Evolutionary conservation across 192 early-diverging fungal genomes (phyloP), one percentile per base, ranked within the genome.

Genomic region (Coemansia sp.): DNA sequence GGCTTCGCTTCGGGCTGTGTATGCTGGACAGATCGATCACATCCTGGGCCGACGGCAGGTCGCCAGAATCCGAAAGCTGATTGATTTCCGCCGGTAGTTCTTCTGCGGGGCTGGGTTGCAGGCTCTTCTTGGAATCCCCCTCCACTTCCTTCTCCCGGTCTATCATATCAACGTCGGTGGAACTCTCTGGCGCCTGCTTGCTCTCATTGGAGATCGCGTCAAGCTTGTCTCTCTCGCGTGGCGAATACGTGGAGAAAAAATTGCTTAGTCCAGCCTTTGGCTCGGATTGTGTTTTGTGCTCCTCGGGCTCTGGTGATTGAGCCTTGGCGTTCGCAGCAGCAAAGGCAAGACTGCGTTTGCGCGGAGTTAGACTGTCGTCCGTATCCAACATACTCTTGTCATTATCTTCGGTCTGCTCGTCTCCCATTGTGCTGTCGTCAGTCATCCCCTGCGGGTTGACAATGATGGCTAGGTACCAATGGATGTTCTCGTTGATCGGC

Each of bases 381-480:
- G 24, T 26, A 55, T 26, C 16, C 52, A 26, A 6, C 52, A 55
- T 7, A 14, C 16, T 46, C 16, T 18, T 46, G 44, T 33, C 30
- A 18, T 59, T n/a, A 35, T 34, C 57, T 12, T 35, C 34, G 10
- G 15, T 10, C 21, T 18, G 16, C 2, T 36, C 35, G 57, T 14
- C n/a, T 5, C 18, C 69, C 30, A 20, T 36, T 0, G 12, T 18
- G 35, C 45, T 24, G 6, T 26, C 33, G 21, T 30, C 11, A 6
- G 86, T 51, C 62, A 89, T 60, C 12, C 76, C 65, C 6, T 88
- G 85, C 4, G 92, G 88, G 63, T 97, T 92, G 72, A 74, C 82
- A 20, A 97, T 89, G 2, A 97, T 76, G 46, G 89, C 91, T 23
- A 94, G 81, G 71, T 97, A 94, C 95, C 95, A 97, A 63, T 97